A percentile compares a stretch with the other conserved stretches of the same genome.
phyloP scores from a whole-genome alignment of 306 rosid genomes.

The Malus fusca region DNA sequence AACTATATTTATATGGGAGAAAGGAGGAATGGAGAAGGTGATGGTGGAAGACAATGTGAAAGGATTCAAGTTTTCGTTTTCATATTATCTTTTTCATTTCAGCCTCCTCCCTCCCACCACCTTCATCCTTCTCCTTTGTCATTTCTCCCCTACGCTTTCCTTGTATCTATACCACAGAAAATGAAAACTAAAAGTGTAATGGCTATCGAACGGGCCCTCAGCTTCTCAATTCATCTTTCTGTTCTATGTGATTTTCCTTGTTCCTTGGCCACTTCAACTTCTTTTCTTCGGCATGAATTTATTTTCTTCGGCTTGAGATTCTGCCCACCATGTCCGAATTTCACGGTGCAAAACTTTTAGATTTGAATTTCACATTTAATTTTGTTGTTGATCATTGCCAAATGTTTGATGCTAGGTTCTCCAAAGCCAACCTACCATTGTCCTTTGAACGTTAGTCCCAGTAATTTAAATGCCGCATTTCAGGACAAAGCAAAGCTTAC shows the following conservation, averaged over 20 bases:
- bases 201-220: not conserved
- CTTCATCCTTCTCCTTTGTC: no score
- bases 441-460: constrained; percentile 28
- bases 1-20: no score
- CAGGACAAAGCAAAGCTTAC: constrained; percentile 26
- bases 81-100: no score
- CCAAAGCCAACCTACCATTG: constrained; percentile 34
- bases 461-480: constrained; percentile 13
- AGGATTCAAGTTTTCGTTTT: no score
- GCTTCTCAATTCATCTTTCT: not conserved
- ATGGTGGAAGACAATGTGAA: no score
- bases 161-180: no score
- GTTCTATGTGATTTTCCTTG: not conserved
- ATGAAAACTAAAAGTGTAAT: no score
- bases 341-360: not conserved
- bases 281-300: not conserved
- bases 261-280: not conserved
- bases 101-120: no score
- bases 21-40: no score
- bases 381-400: constrained; percentile 4
- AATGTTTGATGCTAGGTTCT: constrained; percentile 39
- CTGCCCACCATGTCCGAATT: not conserved
- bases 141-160: no score
- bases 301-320: not conserved
- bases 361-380: not conserved